Conservation (phyloP, 2,329 filamentous ascomycete species). For the Malbranchea cinnamomea region DNA sequence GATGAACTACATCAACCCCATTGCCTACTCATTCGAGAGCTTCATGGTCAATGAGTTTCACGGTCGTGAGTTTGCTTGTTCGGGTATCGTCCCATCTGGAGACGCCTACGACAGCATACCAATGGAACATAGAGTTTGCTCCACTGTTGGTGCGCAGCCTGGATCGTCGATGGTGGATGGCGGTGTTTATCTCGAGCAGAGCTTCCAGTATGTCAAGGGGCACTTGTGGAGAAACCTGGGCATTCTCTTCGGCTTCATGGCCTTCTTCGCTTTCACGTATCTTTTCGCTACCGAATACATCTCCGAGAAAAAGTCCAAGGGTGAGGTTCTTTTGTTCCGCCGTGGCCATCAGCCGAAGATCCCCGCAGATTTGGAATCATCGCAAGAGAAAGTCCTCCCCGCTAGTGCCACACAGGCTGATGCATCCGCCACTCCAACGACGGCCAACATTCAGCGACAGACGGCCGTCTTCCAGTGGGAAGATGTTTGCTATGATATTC, state of each 20-base stretch:
- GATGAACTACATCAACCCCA: slow-evolving; percentile 67
- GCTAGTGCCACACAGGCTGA: slow-evolving; percentile 12
- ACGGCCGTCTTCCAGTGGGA: slow-evolving; percentile 76
- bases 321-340: slow-evolving; percentile 60
- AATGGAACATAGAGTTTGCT: slow-evolving; percentile 37
- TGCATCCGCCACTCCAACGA: slow-evolving; percentile 12
- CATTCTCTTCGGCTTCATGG: slow-evolving; percentile 48
- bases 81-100: slow-evolving; percentile 28
- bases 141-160: slow-evolving; percentile 39
- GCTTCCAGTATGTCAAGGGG: slow-evolving; percentile 41
- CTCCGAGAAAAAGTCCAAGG: slow-evolving; percentile 55
- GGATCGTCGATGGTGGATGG: slow-evolving; percentile 41
- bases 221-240: slow-evolving; percentile 60
- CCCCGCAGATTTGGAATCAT: slow-evolving; percentile 18
- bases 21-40: slow-evolving; percentile 66
- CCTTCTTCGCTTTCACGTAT: slow-evolving; percentile 47
- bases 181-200: slow-evolving; percentile 40
- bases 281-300: slow-evolving; percentile 48
- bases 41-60: slow-evolving; percentile 75
- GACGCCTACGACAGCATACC: slow-evolving; percentile 21
- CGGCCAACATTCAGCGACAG: slow-evolving; percentile 41
- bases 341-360: slow-evolving; percentile 46
- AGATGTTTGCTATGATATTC: slow-evolving; percentile 67
- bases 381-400: no score
- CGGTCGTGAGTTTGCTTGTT: slow-evolving; percentile 42